Evolutionary conservation across 78 protist genomes (phyloP), one percentile per base, ranked within the genome.

Genomic region (Corallochytrium limacisporum): DNA sequence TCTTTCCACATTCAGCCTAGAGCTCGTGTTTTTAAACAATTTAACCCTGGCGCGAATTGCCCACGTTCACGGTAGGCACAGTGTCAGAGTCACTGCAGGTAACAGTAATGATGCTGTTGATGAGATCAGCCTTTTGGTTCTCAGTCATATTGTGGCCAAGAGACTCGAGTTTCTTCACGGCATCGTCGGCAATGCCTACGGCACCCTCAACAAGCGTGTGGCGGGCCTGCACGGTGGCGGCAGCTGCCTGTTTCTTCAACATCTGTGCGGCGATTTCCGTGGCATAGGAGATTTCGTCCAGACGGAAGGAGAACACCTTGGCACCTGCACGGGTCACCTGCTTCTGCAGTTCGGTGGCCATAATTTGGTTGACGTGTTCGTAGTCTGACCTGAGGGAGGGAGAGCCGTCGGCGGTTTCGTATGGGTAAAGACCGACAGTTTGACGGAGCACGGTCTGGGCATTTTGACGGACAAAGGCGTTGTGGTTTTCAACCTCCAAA

Each of bases 201-300:
- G 63, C 63, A 18, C 63, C 63, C 42, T 59, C 29, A 6, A 59
- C 63, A 39, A 66, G 43, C 28, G 13, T 13, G 59, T 66, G 50
- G 15, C 72, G 54, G 10, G 72, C 72, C 40, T 44, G 59, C 16
- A 66, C n/a, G 29, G 48, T n/a, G n/a, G 72, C 72, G 16, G 24
- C 42, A 16, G 72, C 72, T 39, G 43, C 59, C n/a, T 66, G 72
- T 12, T 15, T 6, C 39, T 48, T 51, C 54, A 66, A 26, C 72
- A 66, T 66, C 0, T 32, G 31, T n/a, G 49, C 54, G 12, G 72
- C 72, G 6, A 66, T 48, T 20, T 51, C 65, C 18, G 72, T 59
- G 29, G 72, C 72, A 43, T 66, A 66, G 32, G 31, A 40, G 37
- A 65, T 13, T 33, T 51, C 57, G 31, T 51, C 31, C 7, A 51